These are phyloP conservation scores for Nyssa sinensis DNA, from an alignment of 148 eudicot species.

Conservation along the genomic window DNA sequence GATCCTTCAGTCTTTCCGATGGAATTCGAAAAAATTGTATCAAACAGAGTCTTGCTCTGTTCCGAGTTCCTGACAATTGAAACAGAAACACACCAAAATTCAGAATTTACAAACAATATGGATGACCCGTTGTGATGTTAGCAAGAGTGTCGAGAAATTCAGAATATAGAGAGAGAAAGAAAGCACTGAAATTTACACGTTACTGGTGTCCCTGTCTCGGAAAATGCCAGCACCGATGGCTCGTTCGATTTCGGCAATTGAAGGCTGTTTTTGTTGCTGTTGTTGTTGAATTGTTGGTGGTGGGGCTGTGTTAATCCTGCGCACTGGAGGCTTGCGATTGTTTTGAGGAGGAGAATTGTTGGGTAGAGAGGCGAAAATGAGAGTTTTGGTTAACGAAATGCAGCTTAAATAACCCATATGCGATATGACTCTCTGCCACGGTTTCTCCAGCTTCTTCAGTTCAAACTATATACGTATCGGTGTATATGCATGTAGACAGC, in stretches of 20 bases:
- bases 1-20: slow-evolving; percentile 59
- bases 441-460: no score
- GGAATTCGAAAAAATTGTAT: slow-evolving; percentile 44
- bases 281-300: neutral
- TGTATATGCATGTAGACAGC: no score
- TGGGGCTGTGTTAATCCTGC: neutral
- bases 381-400: slow-evolving; percentile 14
- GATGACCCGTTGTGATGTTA: no score
- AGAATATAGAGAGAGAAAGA: neutral
- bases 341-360: slow-evolving; percentile 19
- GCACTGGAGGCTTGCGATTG: slow-evolving; percentile 1
- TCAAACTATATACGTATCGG: no score
- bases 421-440: slow-evolving; percentile 10
- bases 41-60: slow-evolving; percentile 43
- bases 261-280: slow-evolving; percentile 31
- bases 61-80: slow-evolving; percentile 31
- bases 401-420: slow-evolving; percentile 23
- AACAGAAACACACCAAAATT: neutral
- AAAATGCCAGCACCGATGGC: slow-evolving; percentile 77
- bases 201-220: slow-evolving; percentile 49
- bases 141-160: neutral
- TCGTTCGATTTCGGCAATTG: slow-evolving; percentile 66
- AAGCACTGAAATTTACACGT: slow-evolving; percentile 32
- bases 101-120: neutral
- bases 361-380: slow-evolving; percentile 30